A percentile compares a stretch with the other conserved stretches of the same genome.
These are phyloP conservation scores for Plectranthus barbatus DNA, from an alignment of 257 asterid species.

Conservation along the genomic window DNA sequence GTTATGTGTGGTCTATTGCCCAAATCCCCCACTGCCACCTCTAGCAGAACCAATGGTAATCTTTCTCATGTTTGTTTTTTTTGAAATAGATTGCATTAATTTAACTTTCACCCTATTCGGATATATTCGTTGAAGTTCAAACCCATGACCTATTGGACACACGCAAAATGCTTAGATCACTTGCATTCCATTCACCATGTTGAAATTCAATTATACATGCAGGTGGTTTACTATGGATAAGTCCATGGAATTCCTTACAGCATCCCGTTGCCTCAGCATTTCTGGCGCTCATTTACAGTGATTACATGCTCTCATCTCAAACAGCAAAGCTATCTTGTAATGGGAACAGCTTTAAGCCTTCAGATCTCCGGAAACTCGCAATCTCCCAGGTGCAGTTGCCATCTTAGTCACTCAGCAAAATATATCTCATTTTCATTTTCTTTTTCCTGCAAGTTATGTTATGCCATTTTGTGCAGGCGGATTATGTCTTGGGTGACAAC, in stretches of 20 bases:
- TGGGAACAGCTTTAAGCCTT: constrained; percentile 47
- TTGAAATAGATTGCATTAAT: too few species aligned
- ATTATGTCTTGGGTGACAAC: constrained; percentile 74
- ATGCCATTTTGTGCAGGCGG: constrained; percentile 43
- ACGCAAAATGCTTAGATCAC: too few species aligned
- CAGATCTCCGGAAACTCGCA: constrained; percentile 78
- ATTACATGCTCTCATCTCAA: constrained; percentile 86
- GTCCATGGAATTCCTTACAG: constrained; percentile 89
- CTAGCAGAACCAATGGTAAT: constrained; percentile 70
- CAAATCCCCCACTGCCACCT: constrained; percentile 79
- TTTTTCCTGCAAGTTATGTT: too few species aligned
- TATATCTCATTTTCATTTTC: too few species aligned
- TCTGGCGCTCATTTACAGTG: constrained; percentile 72
- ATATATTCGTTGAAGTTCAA: too few species aligned
- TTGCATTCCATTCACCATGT: too few species aligned
- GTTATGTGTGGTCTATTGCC: constrained; percentile 97
- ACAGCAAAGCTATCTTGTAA: constrained; percentile 55
- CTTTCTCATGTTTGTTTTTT: not conserved
- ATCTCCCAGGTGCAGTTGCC: constrained; percentile 53
- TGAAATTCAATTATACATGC: too few species aligned
- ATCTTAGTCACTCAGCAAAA: not conserved
- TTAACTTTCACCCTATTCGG: too few species aligned
- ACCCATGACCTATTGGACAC: too few species aligned
- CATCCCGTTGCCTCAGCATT: constrained; percentile 94
- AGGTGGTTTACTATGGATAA: constrained; percentile 88